Evolutionary conservation across 805 yeast species (phyloP).

Genomic region (Maudiozyma barnettii): DNA sequence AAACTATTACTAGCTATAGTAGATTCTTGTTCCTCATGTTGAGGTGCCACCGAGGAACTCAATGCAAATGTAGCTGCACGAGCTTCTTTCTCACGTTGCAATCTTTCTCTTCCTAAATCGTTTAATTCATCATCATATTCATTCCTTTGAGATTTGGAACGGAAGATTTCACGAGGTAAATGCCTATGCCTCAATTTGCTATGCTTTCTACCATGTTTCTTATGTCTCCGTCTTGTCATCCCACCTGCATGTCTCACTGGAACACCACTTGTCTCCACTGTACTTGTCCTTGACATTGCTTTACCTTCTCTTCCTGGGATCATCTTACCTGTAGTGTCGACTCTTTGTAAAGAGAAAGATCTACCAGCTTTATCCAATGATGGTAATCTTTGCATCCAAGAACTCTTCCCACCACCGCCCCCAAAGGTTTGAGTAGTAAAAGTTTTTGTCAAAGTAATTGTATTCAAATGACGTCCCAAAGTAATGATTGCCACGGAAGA

Average conservation of each 20-base stretch:
- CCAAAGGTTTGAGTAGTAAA: constrained; percentile 64
- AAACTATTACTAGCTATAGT: neutral
- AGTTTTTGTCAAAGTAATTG: constrained; percentile 88
- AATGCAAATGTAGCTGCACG: constrained; percentile 36
- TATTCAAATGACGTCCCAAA: constrained; percentile 77
- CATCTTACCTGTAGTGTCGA: constrained; percentile 50
- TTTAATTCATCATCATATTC: constrained; percentile 23
- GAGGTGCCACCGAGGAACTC: constrained; percentile 18
- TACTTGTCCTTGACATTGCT: constrained; percentile 26
- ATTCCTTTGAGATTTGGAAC: constrained; percentile 6
- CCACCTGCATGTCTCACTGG: constrained; percentile 71
- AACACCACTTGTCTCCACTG: constrained; percentile 53
- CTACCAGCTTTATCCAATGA: constrained; percentile 57
- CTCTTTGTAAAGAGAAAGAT: constrained; percentile 71
- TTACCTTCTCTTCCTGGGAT: constrained; percentile 16
- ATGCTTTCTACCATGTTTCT: constrained; percentile 26
- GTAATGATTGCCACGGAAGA: constrained; percentile 73
- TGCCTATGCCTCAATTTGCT: constrained; percentile 18
- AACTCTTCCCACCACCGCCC: constrained; percentile 41
- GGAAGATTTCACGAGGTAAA: constrained; percentile 5
- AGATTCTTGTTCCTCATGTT: neutral
- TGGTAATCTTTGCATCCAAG: constrained; percentile 84
- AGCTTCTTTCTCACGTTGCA: constrained; percentile 36
- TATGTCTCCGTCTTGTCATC: constrained; percentile 42
- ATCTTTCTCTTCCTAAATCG: constrained; percentile 28